phyloP scores from a whole-genome alignment of 306 rosid genomes.

The Gleditsia sinensis region DNA sequence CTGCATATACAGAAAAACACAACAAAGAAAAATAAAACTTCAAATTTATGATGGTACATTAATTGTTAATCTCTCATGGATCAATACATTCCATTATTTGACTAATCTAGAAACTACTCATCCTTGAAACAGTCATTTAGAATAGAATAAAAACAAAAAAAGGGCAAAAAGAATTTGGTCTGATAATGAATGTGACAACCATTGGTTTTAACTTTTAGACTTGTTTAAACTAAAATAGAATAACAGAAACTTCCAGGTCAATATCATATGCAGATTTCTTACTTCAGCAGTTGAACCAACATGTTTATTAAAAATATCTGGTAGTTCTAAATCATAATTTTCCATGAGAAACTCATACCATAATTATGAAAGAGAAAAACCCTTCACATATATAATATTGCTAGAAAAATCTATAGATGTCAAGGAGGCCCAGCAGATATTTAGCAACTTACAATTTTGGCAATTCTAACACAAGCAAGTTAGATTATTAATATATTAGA shows the following conservation, averaged over 20 bases:
- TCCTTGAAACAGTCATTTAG: neutral
- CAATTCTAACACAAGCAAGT: slow-evolving; percentile 6
- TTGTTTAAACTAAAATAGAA: neutral
- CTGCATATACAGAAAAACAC: slow-evolving; percentile 23
- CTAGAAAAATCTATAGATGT: neutral
- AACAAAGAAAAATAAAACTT: neutral
- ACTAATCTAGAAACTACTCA: neutral
- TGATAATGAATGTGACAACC: neutral
- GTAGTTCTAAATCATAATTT: neutral
- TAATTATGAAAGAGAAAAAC: neutral
- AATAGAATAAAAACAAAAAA: neutral
- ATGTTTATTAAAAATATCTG: neutral
- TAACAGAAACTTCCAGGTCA: neutral
- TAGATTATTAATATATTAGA: neutral
- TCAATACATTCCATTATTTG: slow-evolving; percentile 5
- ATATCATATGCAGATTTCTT: neutral
- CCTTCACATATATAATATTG: neutral
- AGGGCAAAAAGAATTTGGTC: neutral
- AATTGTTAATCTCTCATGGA: slow-evolving; percentile 8
- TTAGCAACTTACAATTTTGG: neutral
- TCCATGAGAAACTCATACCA: neutral
- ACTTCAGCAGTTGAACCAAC: neutral
- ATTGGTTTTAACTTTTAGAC: neutral
- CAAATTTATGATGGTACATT: slow-evolving; percentile 5
- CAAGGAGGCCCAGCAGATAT: neutral